Evolutionary conservation across 2,329 filamentous ascomycete species (phyloP).

Genomic region (Botrytis sinoallii): DNA sequence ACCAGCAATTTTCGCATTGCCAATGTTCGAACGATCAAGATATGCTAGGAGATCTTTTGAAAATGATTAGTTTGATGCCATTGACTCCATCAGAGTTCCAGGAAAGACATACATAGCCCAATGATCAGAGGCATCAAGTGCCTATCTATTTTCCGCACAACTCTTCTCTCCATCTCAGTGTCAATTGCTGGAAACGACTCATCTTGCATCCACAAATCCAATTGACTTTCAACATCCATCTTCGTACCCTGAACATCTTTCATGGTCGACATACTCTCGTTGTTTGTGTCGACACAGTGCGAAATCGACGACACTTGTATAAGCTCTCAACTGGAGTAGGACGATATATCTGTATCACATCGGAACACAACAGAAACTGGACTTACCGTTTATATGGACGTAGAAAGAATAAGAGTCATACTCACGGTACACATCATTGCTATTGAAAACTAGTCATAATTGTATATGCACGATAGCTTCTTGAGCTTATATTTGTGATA

Average conservation of each 20-base stretch:
- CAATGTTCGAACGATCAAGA: conserved; percentile 50
- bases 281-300: neutral
- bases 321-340: neutral
- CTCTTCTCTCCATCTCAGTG: conserved; percentile 42
- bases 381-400: neutral
- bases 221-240: conserved; percentile 1
- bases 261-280: neutral
- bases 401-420: neutral
- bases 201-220: neutral
- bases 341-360: neutral
- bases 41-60: conserved; percentile 45
- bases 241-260: neutral
- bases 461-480: neutral
- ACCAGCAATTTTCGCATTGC: conserved; percentile 53
- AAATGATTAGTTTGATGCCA: neutral
- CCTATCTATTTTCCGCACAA: conserved; percentile 58
- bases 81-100: neutral
- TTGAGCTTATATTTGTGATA: neutral
- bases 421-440: neutral
- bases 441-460: neutral
- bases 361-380: neutral
- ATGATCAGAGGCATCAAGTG: conserved; percentile 46
- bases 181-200: neutral
- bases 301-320: neutral
- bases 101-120: conserved; percentile 22